These are phyloP conservation scores for Pyrus pyrifolia DNA, from an alignment of 306 rosid species.

Conservation along the genomic window DNA sequence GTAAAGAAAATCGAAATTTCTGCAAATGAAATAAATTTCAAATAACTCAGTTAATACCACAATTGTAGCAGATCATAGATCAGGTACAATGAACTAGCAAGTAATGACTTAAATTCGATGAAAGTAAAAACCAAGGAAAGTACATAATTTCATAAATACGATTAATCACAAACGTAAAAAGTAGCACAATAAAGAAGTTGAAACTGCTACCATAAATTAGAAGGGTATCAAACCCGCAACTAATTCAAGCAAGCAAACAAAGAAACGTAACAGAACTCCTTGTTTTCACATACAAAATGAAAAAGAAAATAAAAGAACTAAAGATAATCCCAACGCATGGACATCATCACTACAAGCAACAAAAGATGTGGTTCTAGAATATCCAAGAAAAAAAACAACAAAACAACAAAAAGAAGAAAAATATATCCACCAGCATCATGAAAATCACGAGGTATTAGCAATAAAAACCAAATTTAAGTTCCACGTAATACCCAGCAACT, in stretches of 20 bases:
- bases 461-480: background rate
- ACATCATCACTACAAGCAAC: background rate
- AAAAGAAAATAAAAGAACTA: background rate
- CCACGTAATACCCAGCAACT: background rate
- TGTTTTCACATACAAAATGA: background rate
- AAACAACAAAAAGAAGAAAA: background rate
- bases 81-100: constrained; percentile 7
- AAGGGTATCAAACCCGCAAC: background rate
- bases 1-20: background rate
- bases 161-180: background rate
- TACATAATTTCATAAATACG: background rate
- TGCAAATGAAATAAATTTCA: constrained; percentile 1
- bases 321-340: background rate
- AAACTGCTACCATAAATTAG: background rate
- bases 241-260: background rate
- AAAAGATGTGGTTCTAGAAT: background rate
- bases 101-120: background rate
- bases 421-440: background rate
- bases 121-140: background rate
- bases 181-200: background rate
- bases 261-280: background rate
- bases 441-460: background rate
- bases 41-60: background rate
- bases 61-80: background rate
- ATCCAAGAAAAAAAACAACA: background rate